These are phyloP conservation scores for Trametes maxima DNA, from an alignment of 768 basidiomycete species.

Conservation along the genomic window DNA sequence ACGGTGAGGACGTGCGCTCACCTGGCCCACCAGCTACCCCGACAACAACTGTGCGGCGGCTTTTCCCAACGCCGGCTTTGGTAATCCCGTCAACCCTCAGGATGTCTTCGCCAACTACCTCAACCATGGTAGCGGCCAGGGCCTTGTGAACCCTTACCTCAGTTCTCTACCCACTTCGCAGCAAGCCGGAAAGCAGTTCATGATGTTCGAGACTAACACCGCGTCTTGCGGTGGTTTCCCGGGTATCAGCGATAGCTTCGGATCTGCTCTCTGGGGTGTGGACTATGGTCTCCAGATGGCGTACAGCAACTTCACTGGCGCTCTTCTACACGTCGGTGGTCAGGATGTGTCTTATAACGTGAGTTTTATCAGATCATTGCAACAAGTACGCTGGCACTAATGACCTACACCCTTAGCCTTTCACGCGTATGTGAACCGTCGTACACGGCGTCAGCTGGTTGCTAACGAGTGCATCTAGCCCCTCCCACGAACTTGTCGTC, in stretches of 20 bases:
- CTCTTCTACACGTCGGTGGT: slow-evolving; percentile 51
- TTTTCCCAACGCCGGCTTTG: slow-evolving; percentile 27
- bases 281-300: slow-evolving; percentile 55
- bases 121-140: slow-evolving; percentile 43
- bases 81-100: slow-evolving; percentile 38
- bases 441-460: background rate
- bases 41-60: slow-evolving; percentile 39
- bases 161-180: slow-evolving; percentile 37
- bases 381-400: slow-evolving; percentile 1
- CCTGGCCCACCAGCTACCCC: slow-evolving; percentile 36
- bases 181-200: slow-evolving; percentile 40
- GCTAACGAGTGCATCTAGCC: slow-evolving; percentile 29
- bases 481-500: slow-evolving; percentile 46
- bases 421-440: slow-evolving; percentile 40
- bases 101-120: slow-evolving; percentile 46
- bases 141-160: slow-evolving; percentile 43
- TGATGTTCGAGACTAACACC: slow-evolving; percentile 59
- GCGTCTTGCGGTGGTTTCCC: slow-evolving; percentile 57
- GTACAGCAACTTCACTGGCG: slow-evolving; percentile 47
- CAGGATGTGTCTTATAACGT: slow-evolving; percentile 56
- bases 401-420: slow-evolving; percentile 38
- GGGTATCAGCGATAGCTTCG: slow-evolving; percentile 53
- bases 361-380: slow-evolving; percentile 29
- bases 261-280: slow-evolving; percentile 50
- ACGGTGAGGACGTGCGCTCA: background rate